phyloP scores from a whole-genome alignment of 179 eudicot species.

The Vitellaria paradoxa region DNA sequence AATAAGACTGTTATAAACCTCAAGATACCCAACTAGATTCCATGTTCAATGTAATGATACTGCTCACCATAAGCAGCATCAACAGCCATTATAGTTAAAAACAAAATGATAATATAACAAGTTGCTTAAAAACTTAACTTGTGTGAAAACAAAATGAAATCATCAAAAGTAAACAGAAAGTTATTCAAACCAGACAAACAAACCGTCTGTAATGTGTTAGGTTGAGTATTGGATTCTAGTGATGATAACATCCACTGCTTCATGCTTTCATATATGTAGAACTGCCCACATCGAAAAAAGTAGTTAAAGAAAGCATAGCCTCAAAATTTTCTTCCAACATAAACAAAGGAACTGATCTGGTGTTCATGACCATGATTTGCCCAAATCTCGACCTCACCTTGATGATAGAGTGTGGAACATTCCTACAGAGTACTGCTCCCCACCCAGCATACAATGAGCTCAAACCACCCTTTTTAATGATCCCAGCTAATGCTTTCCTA shows the following conservation, averaged over 20 bases:
- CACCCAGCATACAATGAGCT: slow-evolving; percentile 87
- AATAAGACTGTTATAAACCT: neutral
- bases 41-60: neutral
- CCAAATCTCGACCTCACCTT: slow-evolving; percentile 46
- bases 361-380: neutral
- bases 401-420: slow-evolving; percentile 92
- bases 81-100: neutral
- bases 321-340: neutral
- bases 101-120: neutral
- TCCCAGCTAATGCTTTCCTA: slow-evolving; percentile 64
- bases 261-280: slow-evolving; percentile 92
- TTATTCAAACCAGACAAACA: slow-evolving; percentile 20
- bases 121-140: neutral
- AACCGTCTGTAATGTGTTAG: slow-evolving; percentile 64
- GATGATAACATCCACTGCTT: slow-evolving; percentile 57
- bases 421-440: slow-evolving; percentile 98
- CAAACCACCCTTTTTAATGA: slow-evolving; percentile 73
- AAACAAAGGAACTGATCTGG: neutral
- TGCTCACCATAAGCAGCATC: neutral
- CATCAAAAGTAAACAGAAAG: neutral
- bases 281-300: slow-evolving; percentile 50
- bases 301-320: slow-evolving; percentile 4
- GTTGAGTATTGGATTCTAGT: slow-evolving; percentile 36
- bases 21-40: neutral
- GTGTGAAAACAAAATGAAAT: neutral